Base-by-base conservation (phyloP, 2,329 filamentous ascomycete genomes). In the Tolypocladium tropicale region DNA sequence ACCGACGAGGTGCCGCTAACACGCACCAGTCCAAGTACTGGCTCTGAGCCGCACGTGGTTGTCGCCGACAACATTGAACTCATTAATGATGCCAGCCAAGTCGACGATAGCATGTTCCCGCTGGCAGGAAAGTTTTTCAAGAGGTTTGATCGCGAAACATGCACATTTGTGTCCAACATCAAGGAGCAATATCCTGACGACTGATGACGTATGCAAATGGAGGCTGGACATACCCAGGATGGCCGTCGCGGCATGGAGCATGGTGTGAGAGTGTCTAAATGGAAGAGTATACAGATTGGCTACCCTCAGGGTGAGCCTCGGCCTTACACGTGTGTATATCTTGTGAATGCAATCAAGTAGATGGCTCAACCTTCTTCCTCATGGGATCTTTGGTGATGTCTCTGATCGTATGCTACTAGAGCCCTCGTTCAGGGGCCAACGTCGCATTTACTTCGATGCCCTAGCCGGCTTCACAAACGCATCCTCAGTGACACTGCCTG, bases 101-200 rank as follows among this genome's bases (percentile, higher is more conserved):
- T 86, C 2, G 77, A 80, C 0, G 72, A 79, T 4, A 64, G 80
- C 28, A 76, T 95, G 59, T 79, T 90, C 65, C 76, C 77, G 50
- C 72, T 89, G 61, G 90, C 91, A 3, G 94, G 94, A 0, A 87
- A 86, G 63, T 90, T 89, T 70, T 97, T 99, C 70, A 95, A 90
- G 70, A 79, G 90, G 46, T 97, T 91, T 78, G 89, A 96, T 70
- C 66, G 69, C 5, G 74, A 74, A 36, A 77, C 72, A 0, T 83
- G 83, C 61, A 77, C 73, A 4, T 99, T 97, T 73, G 79, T 96
- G 34, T 95, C 90, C 63, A 97, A 96, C 69, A 66, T 81, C 34
- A 72, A 73, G 62, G 89, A 95, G 63, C 84, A 92, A 65, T 96
- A 91, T 70, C 93, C 93, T 0, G 88, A 96, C 66, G 90, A 95